Evolutionary conservation across 1,139 yeast genomes (phyloP).

Genomic region (Suhomyces choctaworum): DNA sequence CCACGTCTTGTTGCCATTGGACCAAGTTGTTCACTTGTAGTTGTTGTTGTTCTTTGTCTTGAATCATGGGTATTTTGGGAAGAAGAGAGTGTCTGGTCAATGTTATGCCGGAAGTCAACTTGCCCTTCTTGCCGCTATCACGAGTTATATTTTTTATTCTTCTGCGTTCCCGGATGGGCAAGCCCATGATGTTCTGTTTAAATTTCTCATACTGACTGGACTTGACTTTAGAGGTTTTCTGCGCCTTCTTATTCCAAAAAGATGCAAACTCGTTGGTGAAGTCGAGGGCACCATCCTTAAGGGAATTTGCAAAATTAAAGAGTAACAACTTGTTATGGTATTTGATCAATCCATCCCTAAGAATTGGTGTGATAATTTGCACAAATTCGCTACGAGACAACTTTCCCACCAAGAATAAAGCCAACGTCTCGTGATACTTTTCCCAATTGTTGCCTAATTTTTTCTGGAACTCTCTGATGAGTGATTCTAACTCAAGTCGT

Average conservation of each 20-base stretch:
- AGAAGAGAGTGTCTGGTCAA: conserved; percentile 81
- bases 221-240: conserved; percentile 48
- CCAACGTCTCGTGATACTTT: conserved; percentile 75
- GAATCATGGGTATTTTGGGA: conserved; percentile 85
- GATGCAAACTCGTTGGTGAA: conserved; percentile 54
- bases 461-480: conserved; percentile 73
- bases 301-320: conserved; percentile 80
- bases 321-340: conserved; percentile 82
- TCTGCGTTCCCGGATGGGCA: conserved; percentile 82
- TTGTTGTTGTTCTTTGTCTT: conserved; percentile 54
- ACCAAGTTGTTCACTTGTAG: conserved; percentile 57
- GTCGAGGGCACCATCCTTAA: conserved; percentile 61
- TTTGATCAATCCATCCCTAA: conserved; percentile 48
- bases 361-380: conserved; percentile 51
- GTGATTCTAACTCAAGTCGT: conserved; percentile 68
- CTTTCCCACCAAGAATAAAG: conserved; percentile 75
- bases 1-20: conserved; percentile 92
- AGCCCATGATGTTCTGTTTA: conserved; percentile 82
- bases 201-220: conserved; percentile 74
- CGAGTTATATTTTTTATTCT: conserved; percentile 80
- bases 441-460: conserved; percentile 82
- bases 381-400: conserved; percentile 76
- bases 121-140: conserved; percentile 77
- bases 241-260: conserved; percentile 51
- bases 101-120: conserved; percentile 72